phyloP scores from a whole-genome alignment of 306 rosid species.

The Begonia masoniana region DNA sequence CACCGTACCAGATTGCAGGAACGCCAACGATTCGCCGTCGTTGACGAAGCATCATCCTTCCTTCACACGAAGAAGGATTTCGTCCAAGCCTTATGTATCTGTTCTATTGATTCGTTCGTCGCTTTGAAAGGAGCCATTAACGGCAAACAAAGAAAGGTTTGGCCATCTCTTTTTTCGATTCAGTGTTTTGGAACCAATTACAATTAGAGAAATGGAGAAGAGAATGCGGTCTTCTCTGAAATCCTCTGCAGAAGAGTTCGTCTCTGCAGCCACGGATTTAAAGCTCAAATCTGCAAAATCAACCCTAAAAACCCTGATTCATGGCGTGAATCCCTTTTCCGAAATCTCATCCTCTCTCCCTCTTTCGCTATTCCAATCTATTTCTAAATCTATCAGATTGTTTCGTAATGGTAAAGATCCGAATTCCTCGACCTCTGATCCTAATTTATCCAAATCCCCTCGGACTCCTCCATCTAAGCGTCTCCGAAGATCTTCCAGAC shows the following conservation, averaged over 20 bases:
- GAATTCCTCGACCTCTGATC: slow-evolving; percentile 10
- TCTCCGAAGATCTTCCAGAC: slow-evolving; percentile 54
- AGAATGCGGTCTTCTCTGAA: slow-evolving; percentile 54
- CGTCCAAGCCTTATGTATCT: too few species aligned
- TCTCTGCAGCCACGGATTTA: slow-evolving; percentile 31
- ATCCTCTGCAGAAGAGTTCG: slow-evolving; percentile 52
- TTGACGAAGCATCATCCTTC: too few species aligned
- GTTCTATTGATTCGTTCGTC: too few species aligned
- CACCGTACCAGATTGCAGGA: too few species aligned
- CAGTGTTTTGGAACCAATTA: too few species aligned
- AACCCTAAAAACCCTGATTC: slow-evolving; percentile 57
- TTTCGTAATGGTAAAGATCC: slow-evolving; percentile 22
- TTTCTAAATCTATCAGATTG: slow-evolving; percentile 31
- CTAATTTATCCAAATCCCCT: slow-evolving; percentile 23
- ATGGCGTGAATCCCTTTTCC: slow-evolving; percentile 43
- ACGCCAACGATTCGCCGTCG: too few species aligned
- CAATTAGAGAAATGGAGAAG: slow-evolving; percentile 36
- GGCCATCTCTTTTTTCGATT: too few species aligned
- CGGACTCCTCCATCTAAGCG: slow-evolving; percentile 51
- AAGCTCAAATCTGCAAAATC: slow-evolving; percentile 52
- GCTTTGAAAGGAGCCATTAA: too few species aligned
- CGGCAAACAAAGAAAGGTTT: too few species aligned
- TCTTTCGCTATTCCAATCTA: slow-evolving; percentile 32
- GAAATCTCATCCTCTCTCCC: slow-evolving; percentile 50
- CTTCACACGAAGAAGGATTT: too few species aligned